Percentiles rank a stretch among this genome's conserved stretches.
phyloP scores from a whole-genome alignment of 2,329 filamentous ascomycete genomes.

The Akanthomyces dipterigenus region DNA sequence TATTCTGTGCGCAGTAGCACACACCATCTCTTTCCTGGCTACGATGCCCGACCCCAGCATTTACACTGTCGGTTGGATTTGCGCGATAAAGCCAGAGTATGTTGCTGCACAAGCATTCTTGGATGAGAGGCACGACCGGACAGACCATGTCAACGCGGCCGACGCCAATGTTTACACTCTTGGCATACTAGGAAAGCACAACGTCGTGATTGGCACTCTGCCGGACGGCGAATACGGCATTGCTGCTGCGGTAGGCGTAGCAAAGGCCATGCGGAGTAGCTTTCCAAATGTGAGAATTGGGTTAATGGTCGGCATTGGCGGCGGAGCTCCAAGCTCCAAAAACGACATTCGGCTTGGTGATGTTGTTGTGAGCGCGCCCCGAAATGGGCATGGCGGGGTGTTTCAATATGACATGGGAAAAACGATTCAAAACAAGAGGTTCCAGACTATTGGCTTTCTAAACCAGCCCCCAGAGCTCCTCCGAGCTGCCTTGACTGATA shows the following conservation, averaged over 20 bases:
- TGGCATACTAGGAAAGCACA: constrained; percentile 26
- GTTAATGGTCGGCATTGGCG: constrained; percentile 29
- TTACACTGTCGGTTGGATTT: constrained; percentile 40
- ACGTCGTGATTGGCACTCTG: constrained; percentile 27
- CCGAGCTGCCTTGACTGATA: neutral
- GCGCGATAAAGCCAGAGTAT: constrained; percentile 29
- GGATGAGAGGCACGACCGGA: neutral
- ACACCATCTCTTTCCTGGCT: no score
- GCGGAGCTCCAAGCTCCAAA: constrained; percentile 24
- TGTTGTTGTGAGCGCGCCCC: constrained; percentile 15
- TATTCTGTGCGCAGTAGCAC: no score
- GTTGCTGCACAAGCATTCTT: constrained; percentile 29
- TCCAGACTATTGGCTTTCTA: neutral
- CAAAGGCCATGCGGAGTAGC: constrained; percentile 21
- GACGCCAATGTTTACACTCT: constrained; percentile 22
- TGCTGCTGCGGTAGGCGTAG: constrained; percentile 21
- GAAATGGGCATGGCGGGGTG: neutral
- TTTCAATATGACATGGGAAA: neutral
- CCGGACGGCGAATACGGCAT: constrained; percentile 23
- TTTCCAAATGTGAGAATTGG: constrained; percentile 24
- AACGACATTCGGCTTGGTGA: constrained; percentile 24
- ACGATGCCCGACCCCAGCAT: neutral
- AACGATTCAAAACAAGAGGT: neutral
- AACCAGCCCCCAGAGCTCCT: neutral
- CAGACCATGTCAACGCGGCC: neutral